Evolutionary conservation across 805 yeast genomes (phyloP).

Genomic region (Metschnikowia continentalis): DNA sequence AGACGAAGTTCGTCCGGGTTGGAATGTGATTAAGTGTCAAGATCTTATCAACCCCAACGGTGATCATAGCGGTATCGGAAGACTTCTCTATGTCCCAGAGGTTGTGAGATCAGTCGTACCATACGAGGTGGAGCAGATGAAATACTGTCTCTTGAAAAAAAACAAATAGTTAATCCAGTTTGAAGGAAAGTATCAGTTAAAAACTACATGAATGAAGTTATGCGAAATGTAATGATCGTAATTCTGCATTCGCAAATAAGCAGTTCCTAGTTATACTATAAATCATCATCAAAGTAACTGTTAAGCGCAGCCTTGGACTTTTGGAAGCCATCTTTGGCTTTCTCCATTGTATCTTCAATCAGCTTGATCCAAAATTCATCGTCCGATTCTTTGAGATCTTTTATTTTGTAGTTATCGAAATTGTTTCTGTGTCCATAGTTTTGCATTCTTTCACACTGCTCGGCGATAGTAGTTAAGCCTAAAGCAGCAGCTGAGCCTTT

Average conservation of each 20-base stretch:
- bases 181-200: not conserved
- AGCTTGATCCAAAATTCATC: conserved; percentile 41
- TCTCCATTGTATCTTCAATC: conserved; percentile 49
- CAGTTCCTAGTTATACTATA: not conserved
- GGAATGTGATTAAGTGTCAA: conserved; percentile 49
- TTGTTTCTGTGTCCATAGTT: conserved; percentile 66
- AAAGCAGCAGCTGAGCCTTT: conserved; percentile 95
- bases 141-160: conserved; percentile 42
- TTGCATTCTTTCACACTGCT: conserved; percentile 90
- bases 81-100: conserved; percentile 50
- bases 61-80: conserved; percentile 50
- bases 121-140: conserved; percentile 41
- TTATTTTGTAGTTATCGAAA: conserved; percentile 32
- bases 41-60: conserved; percentile 52
- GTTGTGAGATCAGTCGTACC: conserved; percentile 21
- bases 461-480: conserved; percentile 77
- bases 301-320: conserved; percentile 49
- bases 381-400: conserved; percentile 15
- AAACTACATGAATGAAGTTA: not conserved
- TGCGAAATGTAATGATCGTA: not conserved
- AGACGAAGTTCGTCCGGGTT: conserved; percentile 24
- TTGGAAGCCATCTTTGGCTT: conserved; percentile 48
- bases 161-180: not conserved
- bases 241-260: not conserved
- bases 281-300: conserved; percentile 44